Evolutionary conservation across 2,329 filamentous ascomycete species (phyloP), one percentile per base, ranked within the genome.

Genomic region (Whalleya microplaca): DNA sequence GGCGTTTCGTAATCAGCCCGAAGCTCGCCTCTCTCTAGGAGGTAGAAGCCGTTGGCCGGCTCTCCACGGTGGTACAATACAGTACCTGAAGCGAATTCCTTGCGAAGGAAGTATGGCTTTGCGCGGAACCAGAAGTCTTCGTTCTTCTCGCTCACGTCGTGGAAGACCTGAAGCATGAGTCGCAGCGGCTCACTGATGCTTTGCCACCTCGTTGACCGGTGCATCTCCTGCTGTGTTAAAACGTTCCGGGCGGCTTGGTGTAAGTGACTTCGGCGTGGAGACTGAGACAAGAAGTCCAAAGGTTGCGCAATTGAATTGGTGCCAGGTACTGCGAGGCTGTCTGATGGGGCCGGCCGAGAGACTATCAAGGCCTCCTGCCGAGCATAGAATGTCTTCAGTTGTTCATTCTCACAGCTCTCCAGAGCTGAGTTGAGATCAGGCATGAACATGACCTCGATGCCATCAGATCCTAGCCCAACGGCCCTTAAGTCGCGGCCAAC

Each of bases 101-200:
- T 84, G 44, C 85, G 84, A 41, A 78, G 76, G 69, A 99, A 97
- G 76, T 90, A 98, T 0, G 84, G 79, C 3, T 85, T 85, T 0
- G 87, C 88, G 1, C 85, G 85, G 73, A 93, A 94, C 95, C 95
- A 99, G 71, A 98, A 98, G 73, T 97, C 93, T 72, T 96, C 92
- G 69, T 94, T 95, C 72, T 90, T 87, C 50, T 86, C 80, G 49
- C 91, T 96, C 12, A 97, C 79, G 44, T 92, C 90, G 69, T 95
- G 89, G 76, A 99, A 98, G n/a, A 95, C 91, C 71, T 97, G 94
- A 21, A 99, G 82, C 73, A 99, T 91, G 45, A 99, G 85, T 1
- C 91, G 90, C 7, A 98, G 84, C 0, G 95, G 95, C 70, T 97
- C 92, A 63, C 90, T 91, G 72, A 97, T 96, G 64, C 87, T 86